Evolutionary conservation across 1,139 yeast species (phyloP).

Genomic region (Yamadazyma triangularis): DNA sequence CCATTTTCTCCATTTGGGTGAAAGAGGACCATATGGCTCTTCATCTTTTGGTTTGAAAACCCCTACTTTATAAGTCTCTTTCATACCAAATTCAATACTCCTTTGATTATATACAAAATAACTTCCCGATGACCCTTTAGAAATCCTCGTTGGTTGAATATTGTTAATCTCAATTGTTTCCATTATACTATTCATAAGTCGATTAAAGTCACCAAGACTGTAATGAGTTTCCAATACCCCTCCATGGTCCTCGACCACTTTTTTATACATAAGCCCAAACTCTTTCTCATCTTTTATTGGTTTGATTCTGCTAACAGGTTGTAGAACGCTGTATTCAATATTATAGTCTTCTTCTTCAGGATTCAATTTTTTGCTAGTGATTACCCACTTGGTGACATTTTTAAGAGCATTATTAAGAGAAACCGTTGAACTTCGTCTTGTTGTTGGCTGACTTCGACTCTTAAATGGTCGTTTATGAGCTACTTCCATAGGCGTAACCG

Average conservation of each 20-base stretch:
- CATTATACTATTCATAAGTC: conserved; percentile 16
- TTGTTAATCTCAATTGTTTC: conserved; percentile 20
- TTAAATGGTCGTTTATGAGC: not conserved
- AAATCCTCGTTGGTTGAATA: conserved; percentile 46
- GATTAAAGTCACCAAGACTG: conserved; percentile 17
- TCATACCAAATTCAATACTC: conserved; percentile 4
- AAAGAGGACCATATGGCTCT: conserved; percentile 75
- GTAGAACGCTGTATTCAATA: conserved; percentile 25
- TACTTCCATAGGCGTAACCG: not conserved
- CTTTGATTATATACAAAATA: conserved; percentile 42
- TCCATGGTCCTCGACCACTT: not conserved
- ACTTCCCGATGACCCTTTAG: conserved; percentile 70
- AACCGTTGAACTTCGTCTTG: conserved; percentile 2
- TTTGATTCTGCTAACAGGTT: conserved; percentile 11
- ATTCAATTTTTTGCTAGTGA: conserved; percentile 1
- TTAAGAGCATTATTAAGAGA: conserved; percentile 4
- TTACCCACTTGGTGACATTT: conserved; percentile 6
- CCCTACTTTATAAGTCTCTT: conserved; percentile 31
- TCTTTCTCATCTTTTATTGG: not conserved
- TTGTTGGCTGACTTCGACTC: conserved; percentile 1
- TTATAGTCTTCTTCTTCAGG: conserved; percentile 11
- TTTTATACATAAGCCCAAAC: conserved; percentile 1
- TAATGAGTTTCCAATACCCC: conserved; percentile 11
- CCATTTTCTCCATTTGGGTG: conserved; percentile 84
- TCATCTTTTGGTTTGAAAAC: conserved; percentile 79